These are phyloP conservation scores for Fraxinus angustifolia DNA, from an alignment of 305 asterid species.

Conservation along the genomic window DNA sequence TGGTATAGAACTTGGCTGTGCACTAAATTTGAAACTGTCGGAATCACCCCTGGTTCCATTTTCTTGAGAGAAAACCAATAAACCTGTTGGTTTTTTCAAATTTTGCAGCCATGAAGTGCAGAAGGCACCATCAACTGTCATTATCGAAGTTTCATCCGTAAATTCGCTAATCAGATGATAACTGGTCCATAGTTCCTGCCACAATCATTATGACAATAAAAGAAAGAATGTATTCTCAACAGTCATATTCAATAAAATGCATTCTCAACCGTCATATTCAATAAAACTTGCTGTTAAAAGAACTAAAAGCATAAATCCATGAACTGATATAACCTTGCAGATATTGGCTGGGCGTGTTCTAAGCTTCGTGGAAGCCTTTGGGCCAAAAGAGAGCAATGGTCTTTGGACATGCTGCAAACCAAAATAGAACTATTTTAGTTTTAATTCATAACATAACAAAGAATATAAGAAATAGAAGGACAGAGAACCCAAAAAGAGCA, in stretches of 20 bases:
- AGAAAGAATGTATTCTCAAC: slow-evolving; percentile 12
- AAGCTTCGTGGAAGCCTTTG: slow-evolving; percentile 80
- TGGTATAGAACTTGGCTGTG: slow-evolving; percentile 78
- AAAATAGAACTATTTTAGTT: slow-evolving; percentile 19
- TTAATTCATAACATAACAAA: slow-evolving; percentile 11
- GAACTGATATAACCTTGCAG: slow-evolving; percentile 60
- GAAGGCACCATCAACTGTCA: slow-evolving; percentile 74
- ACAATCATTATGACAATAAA: slow-evolving; percentile 18
- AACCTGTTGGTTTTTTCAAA: slow-evolving; percentile 58
- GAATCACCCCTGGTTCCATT: slow-evolving; percentile 37
- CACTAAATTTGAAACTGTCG: slow-evolving; percentile 51
- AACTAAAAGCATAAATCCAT: slow-evolving; percentile 17
- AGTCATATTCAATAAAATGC: slow-evolving; percentile 1
- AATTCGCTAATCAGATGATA: slow-evolving; percentile 72
- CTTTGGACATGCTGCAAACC: slow-evolving; percentile 88
- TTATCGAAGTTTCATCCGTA: slow-evolving; percentile 62
- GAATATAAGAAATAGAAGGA: neutral
- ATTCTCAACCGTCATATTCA: slow-evolving; percentile 7
- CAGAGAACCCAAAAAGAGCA: slow-evolving; percentile 5
- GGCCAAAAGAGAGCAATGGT: slow-evolving; percentile 87
- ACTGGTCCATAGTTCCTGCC: slow-evolving; percentile 76
- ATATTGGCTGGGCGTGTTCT: slow-evolving; percentile 70
- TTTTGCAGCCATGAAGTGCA: slow-evolving; percentile 76
- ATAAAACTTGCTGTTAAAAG: neutral
- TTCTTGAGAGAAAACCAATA: slow-evolving; percentile 60